Percentiles rank a stretch among this genome's conserved stretches.
Conservation (phyloP, 768 basidiomycete genomes). For the Mycena albidolilacea region DNA sequence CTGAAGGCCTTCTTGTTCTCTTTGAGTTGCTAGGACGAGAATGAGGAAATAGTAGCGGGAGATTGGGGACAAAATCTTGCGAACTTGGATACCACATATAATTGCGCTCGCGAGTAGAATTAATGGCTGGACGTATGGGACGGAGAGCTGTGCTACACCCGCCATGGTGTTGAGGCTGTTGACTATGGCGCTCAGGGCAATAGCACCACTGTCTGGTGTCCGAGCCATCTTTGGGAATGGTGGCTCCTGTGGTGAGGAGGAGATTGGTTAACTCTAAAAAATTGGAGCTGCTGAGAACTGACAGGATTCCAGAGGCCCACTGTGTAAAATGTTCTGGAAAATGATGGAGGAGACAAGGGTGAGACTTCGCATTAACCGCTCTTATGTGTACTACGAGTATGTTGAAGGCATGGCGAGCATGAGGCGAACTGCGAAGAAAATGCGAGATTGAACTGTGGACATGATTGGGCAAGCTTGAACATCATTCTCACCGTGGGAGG, state of each 20-base stretch:
- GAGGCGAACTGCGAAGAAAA: neutral
- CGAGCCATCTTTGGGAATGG: neutral
- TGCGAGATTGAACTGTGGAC: slow-evolving; percentile 1
- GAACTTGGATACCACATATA: slow-evolving; percentile 15
- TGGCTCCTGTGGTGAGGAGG: neutral
- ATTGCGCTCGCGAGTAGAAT: slow-evolving; percentile 1
- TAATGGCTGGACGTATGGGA: slow-evolving; percentile 12
- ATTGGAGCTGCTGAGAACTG: neutral
- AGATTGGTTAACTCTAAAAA: neutral
- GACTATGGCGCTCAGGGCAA: slow-evolving; percentile 1
- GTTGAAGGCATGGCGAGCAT: slow-evolving; percentile 4
- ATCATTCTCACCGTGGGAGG: no score
- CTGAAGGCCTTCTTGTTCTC: slow-evolving; percentile 18
- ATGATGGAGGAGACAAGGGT: neutral
- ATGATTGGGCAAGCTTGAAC: no score
- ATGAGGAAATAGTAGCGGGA: neutral
- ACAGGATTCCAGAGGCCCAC: neutral
- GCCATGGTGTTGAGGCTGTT: slow-evolving; percentile 9
- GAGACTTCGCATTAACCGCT: neutral
- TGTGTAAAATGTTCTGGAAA: neutral
- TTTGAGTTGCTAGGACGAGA: slow-evolving; percentile 4
- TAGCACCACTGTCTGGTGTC: neutral
- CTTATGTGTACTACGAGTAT: neutral
- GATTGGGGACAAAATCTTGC: neutral
- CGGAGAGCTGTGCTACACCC: neutral